These are phyloP conservation scores for Pichia sp. DNA, from an alignment of 1,139 yeast genomes.

Conservation along the genomic window DNA sequence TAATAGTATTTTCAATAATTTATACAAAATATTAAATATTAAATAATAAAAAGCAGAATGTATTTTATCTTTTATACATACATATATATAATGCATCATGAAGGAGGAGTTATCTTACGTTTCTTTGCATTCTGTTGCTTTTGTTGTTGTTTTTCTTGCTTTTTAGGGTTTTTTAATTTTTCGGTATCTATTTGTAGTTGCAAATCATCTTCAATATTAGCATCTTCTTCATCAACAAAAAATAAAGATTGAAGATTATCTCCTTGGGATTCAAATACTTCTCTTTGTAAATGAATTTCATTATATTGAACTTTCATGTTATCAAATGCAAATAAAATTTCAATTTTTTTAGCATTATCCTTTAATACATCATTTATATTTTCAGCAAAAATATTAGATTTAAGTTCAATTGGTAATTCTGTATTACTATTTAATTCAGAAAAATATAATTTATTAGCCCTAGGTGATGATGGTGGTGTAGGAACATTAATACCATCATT, in stretches of 20 bases:
- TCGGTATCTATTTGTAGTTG: background rate
- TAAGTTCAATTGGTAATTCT: constrained; percentile 17
- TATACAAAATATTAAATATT: too few relatives aligned
- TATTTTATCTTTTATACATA: too few relatives aligned
- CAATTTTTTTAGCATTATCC: constrained; percentile 15
- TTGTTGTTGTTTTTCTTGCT: background rate
- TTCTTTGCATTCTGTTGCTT: background rate
- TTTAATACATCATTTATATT: constrained; percentile 7
- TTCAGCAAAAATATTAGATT: constrained; percentile 20
- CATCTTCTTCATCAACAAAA: constrained; percentile 12
- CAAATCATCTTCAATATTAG: background rate
- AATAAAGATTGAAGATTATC: constrained; percentile 19
- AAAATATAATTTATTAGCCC: background rate
- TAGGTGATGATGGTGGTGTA: constrained; percentile 4
- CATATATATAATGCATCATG: too few relatives aligned
- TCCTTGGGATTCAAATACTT: constrained; percentile 24
- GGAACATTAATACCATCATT: constrained; percentile 4
- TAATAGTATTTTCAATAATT: too few relatives aligned
- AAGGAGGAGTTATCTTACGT: background rate
- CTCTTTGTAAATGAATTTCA: constrained; percentile 33
- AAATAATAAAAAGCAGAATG: too few relatives aligned
- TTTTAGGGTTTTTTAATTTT: background rate
- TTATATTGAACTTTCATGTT: constrained; percentile 46
- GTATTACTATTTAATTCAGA: background rate
- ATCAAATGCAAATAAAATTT: constrained; percentile 52